Evolutionary conservation across 495 filamentous ascomycete species (phyloP), one percentile per base, ranked within the genome.

Genomic region (Penicillium chermesinum): DNA sequence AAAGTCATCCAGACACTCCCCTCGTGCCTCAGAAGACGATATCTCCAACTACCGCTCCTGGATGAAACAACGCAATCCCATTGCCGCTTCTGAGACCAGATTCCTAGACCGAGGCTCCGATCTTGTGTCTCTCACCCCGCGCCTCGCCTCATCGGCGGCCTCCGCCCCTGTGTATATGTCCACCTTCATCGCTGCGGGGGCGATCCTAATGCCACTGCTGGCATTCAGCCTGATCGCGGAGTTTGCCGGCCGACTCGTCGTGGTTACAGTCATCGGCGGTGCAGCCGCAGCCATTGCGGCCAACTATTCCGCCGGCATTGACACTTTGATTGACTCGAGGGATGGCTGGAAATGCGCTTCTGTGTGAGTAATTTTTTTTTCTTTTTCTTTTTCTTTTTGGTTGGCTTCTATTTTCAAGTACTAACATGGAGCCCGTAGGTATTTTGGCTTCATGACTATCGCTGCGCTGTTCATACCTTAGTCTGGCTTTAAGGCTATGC

Each of bases 31-130:
- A 0, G 53, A 73, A 5, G 67, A 75, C 6, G 81, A 88, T 39
- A 68, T 90, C 44, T 62, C 74, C 7, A 70, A 72, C 34, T 94
- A 91, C 62, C 79, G 78, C 21, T 60, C 59, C 18, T 94, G 85
- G 73, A 81, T 91, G 54, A 70, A 72, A 21, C 70, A 68, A 7
- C 68, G 82, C 32, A 66, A 65, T 15, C 85, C 86, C 9, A 76
- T 91, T 44, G 78, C 77, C 16, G 74, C 80, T 15, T 59, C 63
- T n/a, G 88, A 91, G 61, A 75, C 80, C 1, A 75, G 72, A 32
- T 91, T 91, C 60, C 71, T 94, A 5, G 75, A 86, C 30, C 67
- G 79, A 15, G 59, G 69, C 15, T 70, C 77, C 6, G 88, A 94
- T 54, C 78, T 94, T 3, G 68, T 89, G 20, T 78, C 74, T 15